phyloP scores from a whole-genome alignment of 106 monocot genomes.

The Hemerocallis citrina region DNA sequence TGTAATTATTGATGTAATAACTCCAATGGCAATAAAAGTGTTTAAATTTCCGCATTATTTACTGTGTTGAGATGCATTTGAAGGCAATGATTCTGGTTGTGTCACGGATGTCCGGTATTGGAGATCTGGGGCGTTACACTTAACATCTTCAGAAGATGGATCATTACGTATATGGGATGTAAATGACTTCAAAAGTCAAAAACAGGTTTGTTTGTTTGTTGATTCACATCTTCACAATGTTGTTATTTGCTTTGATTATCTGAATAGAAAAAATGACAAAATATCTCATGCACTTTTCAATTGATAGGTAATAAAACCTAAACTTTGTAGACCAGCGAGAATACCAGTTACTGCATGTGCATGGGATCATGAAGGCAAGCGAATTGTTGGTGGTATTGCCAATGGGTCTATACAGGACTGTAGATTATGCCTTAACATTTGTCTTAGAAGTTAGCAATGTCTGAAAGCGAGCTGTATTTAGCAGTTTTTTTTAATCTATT shows the following conservation, averaged over 20 bases:
- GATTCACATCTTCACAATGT: not conserved
- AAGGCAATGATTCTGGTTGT: too few relatives aligned
- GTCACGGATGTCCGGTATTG: too few relatives aligned
- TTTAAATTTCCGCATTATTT: too few relatives aligned
- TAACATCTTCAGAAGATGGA: conserved; percentile 97
- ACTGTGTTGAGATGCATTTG: too few relatives aligned
- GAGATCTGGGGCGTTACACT: too few relatives aligned
- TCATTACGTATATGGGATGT: conserved; percentile 98
- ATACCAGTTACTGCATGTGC: conserved; percentile 86
- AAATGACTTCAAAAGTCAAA: conserved; percentile 80
- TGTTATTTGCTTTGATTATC: not conserved
- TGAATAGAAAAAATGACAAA: not conserved
- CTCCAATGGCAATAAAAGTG: too few relatives aligned
- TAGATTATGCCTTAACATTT: not conserved
- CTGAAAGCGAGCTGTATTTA: not conserved
- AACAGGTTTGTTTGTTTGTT: conserved; percentile 48
- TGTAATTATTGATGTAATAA: too few relatives aligned
- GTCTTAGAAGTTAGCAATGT: not conserved
- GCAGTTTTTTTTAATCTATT: not conserved
- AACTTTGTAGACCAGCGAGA: conserved; percentile 74
- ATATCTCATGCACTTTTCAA: conserved; percentile 1
- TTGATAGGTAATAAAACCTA: conserved; percentile 93
- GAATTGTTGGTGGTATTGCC: conserved; percentile 83
- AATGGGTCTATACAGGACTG: conserved; percentile 96
- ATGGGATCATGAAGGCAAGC: conserved; percentile 93